phyloP scores from a whole-genome alignment of 129 eudicot genomes.

The Glebionis coronaria region DNA sequence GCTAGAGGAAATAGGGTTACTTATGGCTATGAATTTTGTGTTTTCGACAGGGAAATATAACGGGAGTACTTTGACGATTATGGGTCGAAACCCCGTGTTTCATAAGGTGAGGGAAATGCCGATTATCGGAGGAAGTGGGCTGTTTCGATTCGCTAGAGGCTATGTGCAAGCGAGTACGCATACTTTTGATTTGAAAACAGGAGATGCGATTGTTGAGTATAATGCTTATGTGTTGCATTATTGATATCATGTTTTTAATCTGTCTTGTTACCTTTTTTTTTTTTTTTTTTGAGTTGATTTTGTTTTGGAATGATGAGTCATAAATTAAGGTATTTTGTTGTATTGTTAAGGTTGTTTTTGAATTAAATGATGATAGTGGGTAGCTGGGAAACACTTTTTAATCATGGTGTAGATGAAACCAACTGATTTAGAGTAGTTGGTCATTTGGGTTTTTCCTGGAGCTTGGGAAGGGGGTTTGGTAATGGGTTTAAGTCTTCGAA shows the following conservation, averaged over 20 bases:
- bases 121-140: slow-evolving; percentile 69
- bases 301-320: background rate
- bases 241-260: slow-evolving; percentile 19
- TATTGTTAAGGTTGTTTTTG: background rate
- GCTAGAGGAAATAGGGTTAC: slow-evolving; percentile 42
- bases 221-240: slow-evolving; percentile 62
- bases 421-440: no score
- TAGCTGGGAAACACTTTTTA: background rate
- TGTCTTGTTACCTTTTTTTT: background rate
- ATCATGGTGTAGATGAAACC: background rate
- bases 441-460: no score
- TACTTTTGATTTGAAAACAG: slow-evolving; percentile 34
- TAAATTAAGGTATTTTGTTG: background rate
- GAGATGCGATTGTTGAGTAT: slow-evolving; percentile 70
- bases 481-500: no score
- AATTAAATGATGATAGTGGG: background rate
- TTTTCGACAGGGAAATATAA: slow-evolving; percentile 58
- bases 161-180: slow-evolving; percentile 59
- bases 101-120: slow-evolving; percentile 67
- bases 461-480: no score
- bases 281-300: background rate
- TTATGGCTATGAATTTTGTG: slow-evolving; percentile 65
- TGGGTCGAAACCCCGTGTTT: slow-evolving; percentile 57
- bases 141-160: slow-evolving; percentile 65
- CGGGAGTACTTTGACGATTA: slow-evolving; percentile 53